A percentile compares a stretch with the other conserved stretches of the same genome.
phyloP scores from a whole-genome alignment of 306 rosid species.

The Cucumis sativus region Cucumber_9930_V3 NC_026657.2:7724001-7724500 shows the following conservation, averaged over 20 bases:
- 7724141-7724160: slow-evolving; percentile 17
- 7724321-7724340: slow-evolving; percentile 57
- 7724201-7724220: slow-evolving; percentile 56
- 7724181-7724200: slow-evolving; percentile 13
- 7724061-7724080: too few relatives aligned
- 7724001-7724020: too few relatives aligned
- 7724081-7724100: not conserved
- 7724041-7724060: too few relatives aligned
- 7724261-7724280: slow-evolving; percentile 77
- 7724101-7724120: slow-evolving; percentile 10
- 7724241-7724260: slow-evolving; percentile 49
- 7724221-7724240: slow-evolving; percentile 57
- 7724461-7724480: not conserved
- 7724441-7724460: not conserved
- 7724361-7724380: slow-evolving; percentile 75
- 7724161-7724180: slow-evolving; percentile 14
- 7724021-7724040: too few relatives aligned
- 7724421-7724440: not conserved
- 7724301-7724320: slow-evolving; percentile 49
- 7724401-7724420: not conserved
- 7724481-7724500: not conserved
- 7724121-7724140: slow-evolving; percentile 20
- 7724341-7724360: slow-evolving; percentile 64
- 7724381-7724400: slow-evolving; percentile 76
- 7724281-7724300: slow-evolving; percentile 51